Evolutionary conservation across 179 eudicot species (phyloP).

Genomic region (Drosera spatulata): DNA sequence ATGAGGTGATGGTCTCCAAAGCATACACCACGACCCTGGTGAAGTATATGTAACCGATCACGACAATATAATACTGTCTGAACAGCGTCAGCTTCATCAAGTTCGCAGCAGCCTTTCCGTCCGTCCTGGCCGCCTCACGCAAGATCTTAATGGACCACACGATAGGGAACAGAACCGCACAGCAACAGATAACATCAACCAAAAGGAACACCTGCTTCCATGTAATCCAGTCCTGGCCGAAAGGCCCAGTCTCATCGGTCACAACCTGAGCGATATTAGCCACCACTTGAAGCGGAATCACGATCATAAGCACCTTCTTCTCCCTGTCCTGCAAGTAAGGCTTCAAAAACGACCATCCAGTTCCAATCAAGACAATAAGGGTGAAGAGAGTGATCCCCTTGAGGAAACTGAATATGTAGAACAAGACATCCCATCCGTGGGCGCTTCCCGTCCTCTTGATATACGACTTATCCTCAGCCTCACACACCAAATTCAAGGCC

Average conservation of each 20-base stretch:
- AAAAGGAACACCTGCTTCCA: constrained; percentile 67
- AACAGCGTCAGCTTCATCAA: constrained; percentile 63
- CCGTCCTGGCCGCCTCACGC: constrained; percentile 56
- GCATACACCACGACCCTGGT: constrained; percentile 73
- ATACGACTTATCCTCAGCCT: constrained; percentile 65
- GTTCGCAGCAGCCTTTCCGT: constrained; percentile 74
- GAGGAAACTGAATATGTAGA: constrained; percentile 59
- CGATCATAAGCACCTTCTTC: constrained; percentile 67
- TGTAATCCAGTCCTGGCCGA: constrained; percentile 48
- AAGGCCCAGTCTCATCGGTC: constrained; percentile 50
- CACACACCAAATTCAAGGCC: constrained; percentile 49
- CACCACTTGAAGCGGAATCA: constrained; percentile 63
- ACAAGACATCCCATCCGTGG: constrained; percentile 76
- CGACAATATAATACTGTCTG: constrained; percentile 64
- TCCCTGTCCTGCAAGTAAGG: constrained; percentile 66
- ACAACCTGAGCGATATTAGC: constrained; percentile 69
- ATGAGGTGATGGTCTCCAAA: constrained; percentile 59
- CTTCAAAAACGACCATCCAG: constrained; percentile 76
- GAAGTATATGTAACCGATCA: constrained; percentile 67
- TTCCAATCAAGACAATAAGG: constrained; percentile 66
- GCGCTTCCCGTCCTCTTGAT: constrained; percentile 53
- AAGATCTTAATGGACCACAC: constrained; percentile 78
- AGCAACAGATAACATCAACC: constrained; percentile 64
- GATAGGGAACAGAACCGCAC: constrained; percentile 69
- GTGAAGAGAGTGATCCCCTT: constrained; percentile 61